Conservation (phyloP, 148 eudicot genomes). For the Diospyros lotus region DNA sequence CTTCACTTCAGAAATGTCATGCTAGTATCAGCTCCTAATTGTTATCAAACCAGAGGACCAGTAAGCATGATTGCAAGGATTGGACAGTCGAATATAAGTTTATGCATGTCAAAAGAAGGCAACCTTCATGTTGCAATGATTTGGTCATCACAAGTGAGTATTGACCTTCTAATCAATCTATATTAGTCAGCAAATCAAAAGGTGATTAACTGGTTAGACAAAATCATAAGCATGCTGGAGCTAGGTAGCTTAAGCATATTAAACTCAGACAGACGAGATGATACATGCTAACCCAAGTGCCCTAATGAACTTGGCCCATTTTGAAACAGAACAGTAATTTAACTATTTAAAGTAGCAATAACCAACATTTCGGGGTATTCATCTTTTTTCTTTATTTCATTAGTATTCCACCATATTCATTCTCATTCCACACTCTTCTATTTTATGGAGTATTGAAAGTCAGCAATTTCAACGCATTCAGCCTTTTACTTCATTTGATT, state of each 20-base stretch:
- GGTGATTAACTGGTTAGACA: neutral
- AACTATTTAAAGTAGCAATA: neutral
- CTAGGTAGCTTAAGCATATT: conserved; percentile 6
- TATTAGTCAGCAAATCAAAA: neutral
- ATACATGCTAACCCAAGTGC: conserved; percentile 10
- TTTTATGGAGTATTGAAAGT: neutral
- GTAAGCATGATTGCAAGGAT: too few relatives aligned
- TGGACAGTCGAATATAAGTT: too few relatives aligned
- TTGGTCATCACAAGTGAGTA: too few relatives aligned
- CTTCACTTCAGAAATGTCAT: neutral
- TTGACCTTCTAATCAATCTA: neutral
- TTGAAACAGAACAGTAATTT: neutral
- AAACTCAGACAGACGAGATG: neutral
- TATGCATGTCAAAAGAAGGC: too few relatives aligned
- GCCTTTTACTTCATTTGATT: too few relatives aligned
- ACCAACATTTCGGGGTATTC: neutral
- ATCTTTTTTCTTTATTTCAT: too few relatives aligned
- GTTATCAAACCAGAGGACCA: too few relatives aligned
- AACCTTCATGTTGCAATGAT: too few relatives aligned
- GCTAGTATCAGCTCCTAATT: neutral
- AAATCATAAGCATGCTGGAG: conserved; percentile 10
- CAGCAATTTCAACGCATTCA: neutral
- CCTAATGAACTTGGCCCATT: neutral
- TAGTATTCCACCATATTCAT: neutral
- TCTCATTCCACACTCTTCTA: neutral